Conservation (phyloP, 2,329 filamentous ascomycete genomes). For the Knufia petricola region DNA sequence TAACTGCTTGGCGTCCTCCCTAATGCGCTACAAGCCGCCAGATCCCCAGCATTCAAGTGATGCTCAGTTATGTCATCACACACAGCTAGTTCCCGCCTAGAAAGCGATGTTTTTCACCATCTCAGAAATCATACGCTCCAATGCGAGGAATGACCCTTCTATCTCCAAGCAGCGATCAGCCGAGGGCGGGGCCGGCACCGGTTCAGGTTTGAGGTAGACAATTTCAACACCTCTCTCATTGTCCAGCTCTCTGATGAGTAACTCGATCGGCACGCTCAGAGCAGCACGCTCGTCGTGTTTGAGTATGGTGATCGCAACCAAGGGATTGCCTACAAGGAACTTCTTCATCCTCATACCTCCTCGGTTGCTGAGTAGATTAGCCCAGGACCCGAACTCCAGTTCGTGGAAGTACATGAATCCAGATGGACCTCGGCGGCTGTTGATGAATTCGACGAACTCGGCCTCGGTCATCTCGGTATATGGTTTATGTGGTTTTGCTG, state of each 20-base stretch:
- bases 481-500: not conserved
- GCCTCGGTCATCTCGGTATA: slow-evolving; percentile 2
- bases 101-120: no score
- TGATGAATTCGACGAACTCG: slow-evolving; percentile 7
- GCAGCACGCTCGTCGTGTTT: slow-evolving; percentile 12
- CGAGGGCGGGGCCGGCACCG: no score
- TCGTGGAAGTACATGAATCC: slow-evolving; percentile 17
- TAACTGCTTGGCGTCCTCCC: no score
- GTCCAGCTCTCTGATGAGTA: slow-evolving; percentile 12
- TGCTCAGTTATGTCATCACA: no score
- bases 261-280: slow-evolving; percentile 13
- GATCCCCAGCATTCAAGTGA: no score
- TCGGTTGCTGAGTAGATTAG: slow-evolving; percentile 4
- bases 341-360: not conserved
- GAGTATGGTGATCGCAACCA: slow-evolving; percentile 14
- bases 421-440: slow-evolving; percentile 8
- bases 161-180: no score
- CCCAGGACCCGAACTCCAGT: slow-evolving; percentile 13
- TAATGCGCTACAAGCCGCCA: no score
- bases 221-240: slow-evolving; percentile 8
- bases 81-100: no score
- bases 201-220: no score
- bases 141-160: no score
- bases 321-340: slow-evolving; percentile 14
- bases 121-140: no score